These are phyloP conservation scores for Debaryomyces sp. DNA, from an alignment of 1,139 yeast species.

Conservation along the genomic window DNA sequence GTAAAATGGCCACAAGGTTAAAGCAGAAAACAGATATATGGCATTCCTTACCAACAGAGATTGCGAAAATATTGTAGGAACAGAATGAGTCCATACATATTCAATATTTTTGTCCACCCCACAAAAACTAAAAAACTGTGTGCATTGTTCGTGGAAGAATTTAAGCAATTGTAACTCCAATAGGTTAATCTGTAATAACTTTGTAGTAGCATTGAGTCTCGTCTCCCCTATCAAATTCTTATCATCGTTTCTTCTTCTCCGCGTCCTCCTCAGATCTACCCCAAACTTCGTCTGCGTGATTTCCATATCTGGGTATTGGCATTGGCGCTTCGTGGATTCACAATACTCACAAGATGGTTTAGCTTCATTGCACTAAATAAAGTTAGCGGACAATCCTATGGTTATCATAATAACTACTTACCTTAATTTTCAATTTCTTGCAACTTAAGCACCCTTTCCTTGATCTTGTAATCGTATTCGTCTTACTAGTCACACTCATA, in stretches of 20 bases:
- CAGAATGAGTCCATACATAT: not conserved
- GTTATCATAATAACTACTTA: not conserved
- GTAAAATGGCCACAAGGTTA: not conserved
- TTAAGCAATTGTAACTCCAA: not conserved
- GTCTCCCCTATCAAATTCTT: not conserved
- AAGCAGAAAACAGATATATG: not conserved
- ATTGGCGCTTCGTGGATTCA: not conserved
- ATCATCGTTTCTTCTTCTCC: not conserved
- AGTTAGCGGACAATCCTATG: not conserved
- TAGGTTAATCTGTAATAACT: not conserved
- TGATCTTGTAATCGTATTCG: not conserved
- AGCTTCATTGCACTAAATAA: not conserved
- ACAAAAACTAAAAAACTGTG: not conserved
- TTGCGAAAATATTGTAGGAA: not conserved
- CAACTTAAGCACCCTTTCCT: not conserved
- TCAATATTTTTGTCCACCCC: not conserved
- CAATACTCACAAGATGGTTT: not conserved
- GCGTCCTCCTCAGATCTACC: not conserved
- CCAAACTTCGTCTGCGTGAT: not conserved
- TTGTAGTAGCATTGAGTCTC: not conserved
- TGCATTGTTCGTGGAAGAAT: not conserved
- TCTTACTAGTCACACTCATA: not conserved
- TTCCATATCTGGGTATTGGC: not conserved
- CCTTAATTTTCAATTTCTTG: not conserved
- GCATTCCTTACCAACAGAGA: not conserved